Conservation (phyloP, 495 filamentous ascomycete genomes). For the Umbilicaria muhlenbergii region DNA sequence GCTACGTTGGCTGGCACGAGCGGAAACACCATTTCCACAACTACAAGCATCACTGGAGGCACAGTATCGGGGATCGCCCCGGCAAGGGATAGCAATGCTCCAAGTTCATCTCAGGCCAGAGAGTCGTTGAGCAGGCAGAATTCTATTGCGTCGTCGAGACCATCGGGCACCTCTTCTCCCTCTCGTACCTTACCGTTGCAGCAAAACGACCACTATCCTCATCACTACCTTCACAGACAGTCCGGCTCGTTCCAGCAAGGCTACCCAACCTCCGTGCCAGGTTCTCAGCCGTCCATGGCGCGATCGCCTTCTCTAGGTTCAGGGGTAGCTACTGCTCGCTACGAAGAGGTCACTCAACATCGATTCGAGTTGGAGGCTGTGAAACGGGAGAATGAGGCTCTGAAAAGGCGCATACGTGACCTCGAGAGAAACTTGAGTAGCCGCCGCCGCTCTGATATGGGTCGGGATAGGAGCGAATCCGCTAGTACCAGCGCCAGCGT, state of each 20-base stretch:
- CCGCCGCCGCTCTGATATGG: constrained; percentile 27
- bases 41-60: constrained; percentile 21
- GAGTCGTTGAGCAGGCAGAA: constrained; percentile 14
- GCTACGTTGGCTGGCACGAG: constrained; percentile 8
- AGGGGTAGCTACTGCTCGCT: constrained; percentile 27
- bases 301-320: constrained; percentile 16
- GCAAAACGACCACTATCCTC: constrained; percentile 17
- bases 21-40: constrained; percentile 15
- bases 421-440: constrained; percentile 42
- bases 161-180: constrained; percentile 21
- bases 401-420: constrained; percentile 59
- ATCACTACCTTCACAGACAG: constrained; percentile 14
- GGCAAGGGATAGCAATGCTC: constrained; percentile 21
- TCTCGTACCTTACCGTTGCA: constrained; percentile 20
- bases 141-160: constrained; percentile 28
- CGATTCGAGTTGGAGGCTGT: constrained; percentile 55
- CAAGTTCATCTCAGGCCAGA: constrained; percentile 11
- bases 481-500: constrained; percentile 24
- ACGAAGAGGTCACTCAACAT: constrained; percentile 56
- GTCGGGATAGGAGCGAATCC: constrained; percentile 21
- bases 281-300: constrained; percentile 5
- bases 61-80: constrained; percentile 31
- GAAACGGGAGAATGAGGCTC: constrained; percentile 65
- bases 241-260: constrained; percentile 18
- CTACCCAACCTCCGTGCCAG: constrained; percentile 9